These are phyloP conservation scores for Verticillium dahliae DNA, from an alignment of 2,329 filamentous ascomycete genomes.

Conservation along the genomic window DNA sequence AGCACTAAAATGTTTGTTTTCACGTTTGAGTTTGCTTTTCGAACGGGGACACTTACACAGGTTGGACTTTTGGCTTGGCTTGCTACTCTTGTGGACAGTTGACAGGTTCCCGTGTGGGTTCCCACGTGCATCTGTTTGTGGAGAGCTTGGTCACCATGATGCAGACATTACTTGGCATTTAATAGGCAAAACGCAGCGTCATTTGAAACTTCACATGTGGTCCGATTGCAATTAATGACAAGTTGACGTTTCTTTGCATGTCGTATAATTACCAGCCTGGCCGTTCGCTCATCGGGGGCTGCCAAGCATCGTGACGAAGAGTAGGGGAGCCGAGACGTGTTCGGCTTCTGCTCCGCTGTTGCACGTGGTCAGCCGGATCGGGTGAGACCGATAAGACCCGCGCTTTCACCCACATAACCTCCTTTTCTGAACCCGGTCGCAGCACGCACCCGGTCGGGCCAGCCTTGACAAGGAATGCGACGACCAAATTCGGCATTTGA, in stretches of 20 bases:
- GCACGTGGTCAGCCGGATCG: background rate
- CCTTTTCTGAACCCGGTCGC: background rate
- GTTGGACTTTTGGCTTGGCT: background rate
- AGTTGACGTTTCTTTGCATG: background rate
- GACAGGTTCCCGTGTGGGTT: background rate
- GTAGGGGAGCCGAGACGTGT: background rate
- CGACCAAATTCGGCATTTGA: background rate
- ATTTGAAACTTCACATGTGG: background rate
- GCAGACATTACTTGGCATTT: background rate
- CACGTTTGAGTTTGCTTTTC: background rate
- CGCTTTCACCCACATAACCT: background rate
- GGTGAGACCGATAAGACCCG: background rate
- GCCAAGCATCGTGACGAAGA: background rate
- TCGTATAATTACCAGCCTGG: background rate
- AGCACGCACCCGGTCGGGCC: background rate
- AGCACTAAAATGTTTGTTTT: slow-evolving; percentile 43
- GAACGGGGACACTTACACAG: background rate
- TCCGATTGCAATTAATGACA: background rate
- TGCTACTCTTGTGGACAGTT: background rate
- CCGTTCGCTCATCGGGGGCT: background rate
- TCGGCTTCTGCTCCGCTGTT: background rate
- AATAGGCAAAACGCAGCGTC: slow-evolving; percentile 1
- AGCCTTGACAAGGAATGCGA: background rate
- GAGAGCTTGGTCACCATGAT: background rate
- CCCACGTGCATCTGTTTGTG: background rate